These are phyloP conservation scores for Pseudogymnoascus sp. DNA, from an alignment of 2,329 filamentous ascomycete species.

Conservation along the genomic window DNA sequence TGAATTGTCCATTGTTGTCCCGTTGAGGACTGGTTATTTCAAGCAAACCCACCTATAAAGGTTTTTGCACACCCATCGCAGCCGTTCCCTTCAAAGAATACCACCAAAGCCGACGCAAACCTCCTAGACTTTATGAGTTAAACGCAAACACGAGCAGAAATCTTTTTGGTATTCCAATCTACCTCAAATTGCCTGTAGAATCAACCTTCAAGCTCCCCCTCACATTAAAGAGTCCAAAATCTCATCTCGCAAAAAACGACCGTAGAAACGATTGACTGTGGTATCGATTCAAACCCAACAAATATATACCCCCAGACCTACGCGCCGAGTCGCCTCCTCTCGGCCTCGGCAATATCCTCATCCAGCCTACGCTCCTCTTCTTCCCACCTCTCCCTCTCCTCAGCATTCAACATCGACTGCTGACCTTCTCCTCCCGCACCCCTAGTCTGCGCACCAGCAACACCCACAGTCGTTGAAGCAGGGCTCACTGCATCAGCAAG, in stretches of 20 bases:
- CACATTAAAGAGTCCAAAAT: not conserved
- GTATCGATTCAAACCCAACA: constrained; percentile 1
- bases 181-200: not conserved
- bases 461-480: not conserved
- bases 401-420: not conserved
- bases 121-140: not conserved
- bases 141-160: not conserved
- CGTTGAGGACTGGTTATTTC: not conserved
- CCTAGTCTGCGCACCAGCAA: not conserved
- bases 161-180: not conserved
- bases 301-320: not conserved
- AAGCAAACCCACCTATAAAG: not conserved
- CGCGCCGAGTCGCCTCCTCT: not conserved
- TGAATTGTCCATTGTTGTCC: not conserved
- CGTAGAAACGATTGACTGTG: not conserved
- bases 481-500: not conserved
- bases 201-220: not conserved
- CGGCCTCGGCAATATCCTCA: constrained; percentile 6
- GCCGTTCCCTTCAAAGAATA: not conserved
- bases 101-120: not conserved
- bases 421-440: not conserved
- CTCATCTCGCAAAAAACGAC: not conserved
- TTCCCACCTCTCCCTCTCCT: constrained; percentile 1
- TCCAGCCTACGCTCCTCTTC: not conserved
- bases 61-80: not conserved